A percentile compares a stretch with the other conserved stretches of the same genome.
Conservation (phyloP, 2,329 filamentous ascomycete species). For the Alternaria sp. region DNA sequence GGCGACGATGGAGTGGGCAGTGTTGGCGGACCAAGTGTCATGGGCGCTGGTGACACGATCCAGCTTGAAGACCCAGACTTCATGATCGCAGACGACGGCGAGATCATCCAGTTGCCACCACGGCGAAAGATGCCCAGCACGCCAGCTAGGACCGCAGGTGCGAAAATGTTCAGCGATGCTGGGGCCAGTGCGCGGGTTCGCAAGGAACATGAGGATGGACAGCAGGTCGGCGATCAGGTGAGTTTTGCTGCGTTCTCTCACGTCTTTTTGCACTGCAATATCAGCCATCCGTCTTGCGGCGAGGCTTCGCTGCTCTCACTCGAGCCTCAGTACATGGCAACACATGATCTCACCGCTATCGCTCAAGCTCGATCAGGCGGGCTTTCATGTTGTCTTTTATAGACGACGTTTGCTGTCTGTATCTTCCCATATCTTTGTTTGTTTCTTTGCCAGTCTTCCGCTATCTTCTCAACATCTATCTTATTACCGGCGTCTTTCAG, state of each 20-base stretch:
- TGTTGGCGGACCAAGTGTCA: constrained; percentile 30
- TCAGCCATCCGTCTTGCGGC: neutral
- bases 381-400: too few relatives aligned
- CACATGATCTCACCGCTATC: constrained; percentile 5
- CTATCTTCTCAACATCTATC: too few relatives aligned
- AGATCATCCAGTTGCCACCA: constrained; percentile 57
- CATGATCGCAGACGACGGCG: constrained; percentile 67
- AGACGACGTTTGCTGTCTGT: neutral
- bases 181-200: constrained; percentile 50
- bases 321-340: neutral
- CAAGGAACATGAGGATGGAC: constrained; percentile 52
- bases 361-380: neutral
- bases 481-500: too few relatives aligned
- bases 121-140: constrained; percentile 17
- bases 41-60: constrained; percentile 52
- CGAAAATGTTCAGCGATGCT: constrained; percentile 34
- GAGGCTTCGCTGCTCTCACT: neutral
- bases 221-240: constrained; percentile 44
- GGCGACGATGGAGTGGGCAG: constrained; percentile 51
- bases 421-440: neutral
- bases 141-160: constrained; percentile 14
- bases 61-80: constrained; percentile 60
- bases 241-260: constrained; percentile 28
- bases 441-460: too few relatives aligned
- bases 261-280: constrained; percentile 1